These are phyloP conservation scores for Blastobotrys persicus DNA, from an alignment of 1,139 yeast species.

Conservation along the genomic window DNA sequence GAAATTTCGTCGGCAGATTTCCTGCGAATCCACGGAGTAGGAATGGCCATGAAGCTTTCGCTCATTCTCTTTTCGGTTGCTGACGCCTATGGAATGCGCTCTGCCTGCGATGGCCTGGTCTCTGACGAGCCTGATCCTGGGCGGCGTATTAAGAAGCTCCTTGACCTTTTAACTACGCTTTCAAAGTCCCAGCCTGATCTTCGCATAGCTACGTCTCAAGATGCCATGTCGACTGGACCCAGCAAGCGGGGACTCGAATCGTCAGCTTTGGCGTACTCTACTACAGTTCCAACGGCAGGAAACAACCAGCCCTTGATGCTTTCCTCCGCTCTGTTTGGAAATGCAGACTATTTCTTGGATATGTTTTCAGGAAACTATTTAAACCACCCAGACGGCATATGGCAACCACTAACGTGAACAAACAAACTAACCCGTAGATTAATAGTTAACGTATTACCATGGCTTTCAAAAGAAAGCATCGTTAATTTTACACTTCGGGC, in stretches of 20 bases:
- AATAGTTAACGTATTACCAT: too few relatives aligned
- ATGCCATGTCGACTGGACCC: not conserved
- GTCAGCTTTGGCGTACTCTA: not conserved
- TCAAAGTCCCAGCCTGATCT: constrained; percentile 2
- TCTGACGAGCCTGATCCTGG: constrained; percentile 8
- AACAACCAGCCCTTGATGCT: constrained; percentile 1
- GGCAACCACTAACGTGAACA: too few relatives aligned
- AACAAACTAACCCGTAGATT: not conserved
- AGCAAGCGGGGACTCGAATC: not conserved
- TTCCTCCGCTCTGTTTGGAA: constrained; percentile 3
- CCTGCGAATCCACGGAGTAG: constrained; percentile 21
- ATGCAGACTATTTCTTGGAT: not conserved
- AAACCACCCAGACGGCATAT: not conserved
- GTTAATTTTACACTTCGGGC: too few relatives aligned
- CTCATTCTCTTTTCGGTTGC: constrained; percentile 16
- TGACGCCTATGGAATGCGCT: constrained; percentile 16
- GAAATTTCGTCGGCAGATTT: constrained; percentile 12
- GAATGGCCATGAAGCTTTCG: constrained; percentile 24
- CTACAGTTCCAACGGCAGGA: not conserved
- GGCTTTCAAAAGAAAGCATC: too few relatives aligned
- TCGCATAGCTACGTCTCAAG: not conserved
- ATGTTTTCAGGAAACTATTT: not conserved
- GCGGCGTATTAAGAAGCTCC: constrained; percentile 3
- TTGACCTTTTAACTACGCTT: not conserved
- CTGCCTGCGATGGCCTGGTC: constrained; percentile 5